A percentile compares a stretch with the other conserved stretches of the same genome.
Conservation (phyloP, 768 basidiomycete genomes). For the Sarcodon aspratus region DNA sequence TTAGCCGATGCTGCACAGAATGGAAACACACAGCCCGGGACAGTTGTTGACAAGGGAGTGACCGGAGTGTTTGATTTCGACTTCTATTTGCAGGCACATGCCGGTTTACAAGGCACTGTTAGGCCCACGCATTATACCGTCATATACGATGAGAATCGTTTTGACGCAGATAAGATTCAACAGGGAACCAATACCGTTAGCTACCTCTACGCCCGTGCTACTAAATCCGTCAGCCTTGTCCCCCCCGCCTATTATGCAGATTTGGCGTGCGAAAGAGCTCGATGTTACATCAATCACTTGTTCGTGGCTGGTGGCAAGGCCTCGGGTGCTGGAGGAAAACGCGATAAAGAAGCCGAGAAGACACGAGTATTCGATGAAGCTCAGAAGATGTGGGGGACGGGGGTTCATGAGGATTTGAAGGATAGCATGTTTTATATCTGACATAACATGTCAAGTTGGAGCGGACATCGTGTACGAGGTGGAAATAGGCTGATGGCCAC, state of each 20-base stretch:
- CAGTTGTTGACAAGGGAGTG: conserved; percentile 70
- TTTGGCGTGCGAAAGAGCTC: conserved; percentile 70
- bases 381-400: conserved; percentile 19
- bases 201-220: conserved; percentile 76
- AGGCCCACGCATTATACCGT: conserved; percentile 72
- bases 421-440: conserved; percentile 72
- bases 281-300: conserved; percentile 68
- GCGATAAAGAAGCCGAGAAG: conserved; percentile 20
- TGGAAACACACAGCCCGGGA: conserved; percentile 72
- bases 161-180: conserved; percentile 66
- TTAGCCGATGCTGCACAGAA: conserved; percentile 42
- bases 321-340: conserved; percentile 19
- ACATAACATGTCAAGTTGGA: conserved; percentile 2
- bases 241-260: conserved; percentile 79
- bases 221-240: conserved; percentile 72
- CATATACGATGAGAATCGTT: conserved; percentile 63
- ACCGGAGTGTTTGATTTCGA: conserved; percentile 31
- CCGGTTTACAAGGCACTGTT: conserved; percentile 60
- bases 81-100: conserved; percentile 40
- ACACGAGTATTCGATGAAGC: conserved; percentile 28
- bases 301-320: conserved; percentile 31
- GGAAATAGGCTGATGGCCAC: too few species aligned
- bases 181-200: conserved; percentile 56
- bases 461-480: too few species aligned
- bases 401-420: conserved; percentile 41